Conservation (phyloP, 108 stramenopile genomes). For the Asterionellopsis glacialis region DNA sequence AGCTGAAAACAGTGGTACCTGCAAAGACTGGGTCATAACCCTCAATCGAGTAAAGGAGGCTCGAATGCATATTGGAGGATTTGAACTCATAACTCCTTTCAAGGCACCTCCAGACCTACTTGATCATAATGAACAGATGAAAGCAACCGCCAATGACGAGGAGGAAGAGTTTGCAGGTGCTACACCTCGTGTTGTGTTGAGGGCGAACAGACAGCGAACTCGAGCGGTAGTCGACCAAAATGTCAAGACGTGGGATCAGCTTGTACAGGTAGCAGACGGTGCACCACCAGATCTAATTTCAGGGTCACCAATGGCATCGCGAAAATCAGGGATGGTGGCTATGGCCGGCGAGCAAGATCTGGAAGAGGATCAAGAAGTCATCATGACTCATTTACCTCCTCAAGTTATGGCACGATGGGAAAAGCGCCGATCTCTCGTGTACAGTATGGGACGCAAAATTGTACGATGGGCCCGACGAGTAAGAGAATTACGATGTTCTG, state of each 20-base stretch:
- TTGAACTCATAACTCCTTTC: slow-evolving; percentile 49
- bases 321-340: not conserved
- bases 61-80: slow-evolving; percentile 69
- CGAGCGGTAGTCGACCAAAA: slow-evolving; percentile 36
- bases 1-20: slow-evolving; percentile 61
- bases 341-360: not conserved
- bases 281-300: slow-evolving; percentile 10
- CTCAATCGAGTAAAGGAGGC: slow-evolving; percentile 82
- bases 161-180: slow-evolving; percentile 7
- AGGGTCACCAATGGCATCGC: slow-evolving; percentile 4
- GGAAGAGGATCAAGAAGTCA: not conserved
- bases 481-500: slow-evolving; percentile 10
- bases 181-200: slow-evolving; percentile 48
- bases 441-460: slow-evolving; percentile 29
- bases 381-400: slow-evolving; percentile 2
- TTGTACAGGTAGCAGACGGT: not conserved
- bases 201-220: slow-evolving; percentile 49
- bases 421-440: slow-evolving; percentile 34
- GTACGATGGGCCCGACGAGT: slow-evolving; percentile 46
- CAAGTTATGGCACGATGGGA: slow-evolving; percentile 47
- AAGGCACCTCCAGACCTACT: slow-evolving; percentile 29
- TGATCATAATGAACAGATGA: slow-evolving; percentile 9
- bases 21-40: slow-evolving; percentile 86
- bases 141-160: not conserved
- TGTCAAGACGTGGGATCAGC: slow-evolving; percentile 23